These are phyloP conservation scores for Bryum argenteum DNA, from an alignment of 225 moss, liverwort and hornwort genomes.

Conservation along the genomic window DNA sequence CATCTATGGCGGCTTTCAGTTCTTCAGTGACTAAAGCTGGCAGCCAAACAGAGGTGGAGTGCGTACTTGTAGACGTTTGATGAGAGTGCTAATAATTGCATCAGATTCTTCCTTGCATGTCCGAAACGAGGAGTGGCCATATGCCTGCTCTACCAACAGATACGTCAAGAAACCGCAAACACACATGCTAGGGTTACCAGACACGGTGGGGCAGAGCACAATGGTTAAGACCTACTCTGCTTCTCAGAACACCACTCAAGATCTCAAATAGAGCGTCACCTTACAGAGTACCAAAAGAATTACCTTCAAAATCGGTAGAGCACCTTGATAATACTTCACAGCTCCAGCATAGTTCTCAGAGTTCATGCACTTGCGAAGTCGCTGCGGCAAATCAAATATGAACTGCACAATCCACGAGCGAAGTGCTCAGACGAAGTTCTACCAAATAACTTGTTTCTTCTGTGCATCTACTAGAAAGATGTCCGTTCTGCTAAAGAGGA, in stretches of 20 bases:
- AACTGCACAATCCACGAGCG: constrained; percentile 61
- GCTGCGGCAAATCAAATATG: constrained; percentile 96
- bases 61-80: constrained; percentile 73
- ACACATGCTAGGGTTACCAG: constrained; percentile 13
- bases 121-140: constrained; percentile 92
- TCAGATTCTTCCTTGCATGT: constrained; percentile 87
- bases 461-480: constrained; percentile 1
- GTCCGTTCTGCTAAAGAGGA: constrained; percentile 2
- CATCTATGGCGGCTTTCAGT: constrained; percentile 2
- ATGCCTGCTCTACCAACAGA: constrained; percentile 70
- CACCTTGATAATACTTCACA: constrained; percentile 88
- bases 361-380: constrained; percentile 80
- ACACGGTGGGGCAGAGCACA: constrained; percentile 19
- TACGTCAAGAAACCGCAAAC: constrained; percentile 25
- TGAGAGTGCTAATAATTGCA: constrained; percentile 66
- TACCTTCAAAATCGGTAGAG: constrained; percentile 93
- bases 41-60: constrained; percentile 20
- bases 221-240: not conserved
- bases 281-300: constrained; percentile 21
- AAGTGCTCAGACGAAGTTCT: constrained; percentile 23
- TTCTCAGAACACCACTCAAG: constrained; percentile 21
- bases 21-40: constrained; percentile 21
- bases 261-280: constrained; percentile 14
- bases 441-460: constrained; percentile 5
- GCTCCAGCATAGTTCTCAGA: constrained; percentile 82